phyloP scores from a whole-genome alignment of 2,329 filamentous ascomycete genomes.

The Ophiostoma perfectum region DNA sequence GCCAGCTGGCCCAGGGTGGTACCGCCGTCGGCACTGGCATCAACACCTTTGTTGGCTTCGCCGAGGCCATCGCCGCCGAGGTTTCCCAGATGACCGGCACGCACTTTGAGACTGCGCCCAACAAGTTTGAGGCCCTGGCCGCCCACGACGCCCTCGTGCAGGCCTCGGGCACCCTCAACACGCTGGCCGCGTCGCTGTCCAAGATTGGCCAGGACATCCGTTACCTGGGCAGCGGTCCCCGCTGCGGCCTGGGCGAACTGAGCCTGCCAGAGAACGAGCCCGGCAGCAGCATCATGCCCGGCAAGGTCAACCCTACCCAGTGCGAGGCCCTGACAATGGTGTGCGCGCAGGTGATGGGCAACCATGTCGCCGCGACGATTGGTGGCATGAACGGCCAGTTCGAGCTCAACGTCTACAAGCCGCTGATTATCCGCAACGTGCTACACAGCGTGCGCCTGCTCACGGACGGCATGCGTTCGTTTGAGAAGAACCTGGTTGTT shows the following conservation, averaged over 20 bases:
- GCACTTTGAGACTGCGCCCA: constrained; percentile 91
- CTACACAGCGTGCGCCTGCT: constrained; percentile 87
- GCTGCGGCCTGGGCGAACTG: constrained; percentile 92
- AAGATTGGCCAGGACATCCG: constrained; percentile 98
- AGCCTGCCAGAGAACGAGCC: constrained; percentile 96
- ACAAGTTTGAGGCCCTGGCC: constrained; percentile 97
- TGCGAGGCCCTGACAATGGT: constrained; percentile 98
- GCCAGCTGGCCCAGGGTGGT: constrained; percentile 86
- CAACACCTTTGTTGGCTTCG: constrained; percentile 96
- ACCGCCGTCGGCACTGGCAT: constrained; percentile 95
- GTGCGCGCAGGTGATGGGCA: constrained; percentile 95
- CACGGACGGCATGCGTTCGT: constrained; percentile 87
- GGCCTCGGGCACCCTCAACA: constrained; percentile 89
- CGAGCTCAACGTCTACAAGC: constrained; percentile 98
- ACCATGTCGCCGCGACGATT: constrained; percentile 87
- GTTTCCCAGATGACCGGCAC: constrained; percentile 89
- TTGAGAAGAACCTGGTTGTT: constrained; percentile 85
- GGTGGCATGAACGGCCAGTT: constrained; percentile 98
- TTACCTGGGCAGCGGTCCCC: constrained; percentile 91
- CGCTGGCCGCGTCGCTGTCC: constrained; percentile 81
- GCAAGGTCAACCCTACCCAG: constrained; percentile 98
- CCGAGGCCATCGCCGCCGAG: constrained; percentile 84
- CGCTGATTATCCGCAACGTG: constrained; percentile 88
- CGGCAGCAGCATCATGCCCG: constrained; percentile 96
- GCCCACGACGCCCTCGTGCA: constrained; percentile 95